Conservation (phyloP, 768 basidiomycete genomes). For the Pulveroboletus sp. region DNA sequence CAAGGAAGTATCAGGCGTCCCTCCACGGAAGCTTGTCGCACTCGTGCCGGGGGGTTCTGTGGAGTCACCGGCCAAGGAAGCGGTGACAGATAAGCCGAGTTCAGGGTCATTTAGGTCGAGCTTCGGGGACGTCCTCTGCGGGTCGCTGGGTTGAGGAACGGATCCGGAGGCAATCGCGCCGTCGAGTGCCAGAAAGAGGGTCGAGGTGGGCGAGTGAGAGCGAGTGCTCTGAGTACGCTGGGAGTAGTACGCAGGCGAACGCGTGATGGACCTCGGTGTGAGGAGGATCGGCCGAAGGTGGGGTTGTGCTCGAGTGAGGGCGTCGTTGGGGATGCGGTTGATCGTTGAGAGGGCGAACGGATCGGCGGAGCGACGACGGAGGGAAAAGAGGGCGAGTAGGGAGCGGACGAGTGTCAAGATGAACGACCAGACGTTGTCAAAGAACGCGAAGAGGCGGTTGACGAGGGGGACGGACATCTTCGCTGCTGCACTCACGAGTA, state of each 20-base stretch:
- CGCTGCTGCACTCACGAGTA: neutral
- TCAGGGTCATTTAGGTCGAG: conserved; percentile 12
- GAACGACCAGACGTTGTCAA: conserved; percentile 22
- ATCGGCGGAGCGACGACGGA: conserved; percentile 9
- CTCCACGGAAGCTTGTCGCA: neutral
- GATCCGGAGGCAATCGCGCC: neutral
- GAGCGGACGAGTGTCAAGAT: conserved; percentile 28
- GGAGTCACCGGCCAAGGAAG: neutral
- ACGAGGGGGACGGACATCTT: conserved; percentile 13
- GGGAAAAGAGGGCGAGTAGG: conserved; percentile 18
- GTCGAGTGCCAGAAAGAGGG: conserved; percentile 5
- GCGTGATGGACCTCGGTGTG: conserved; percentile 10
- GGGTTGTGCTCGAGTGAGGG: conserved; percentile 12
- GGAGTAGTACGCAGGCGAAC: neutral
- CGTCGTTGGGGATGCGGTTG: conserved; percentile 1
- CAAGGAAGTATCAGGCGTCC: conserved; percentile 10
- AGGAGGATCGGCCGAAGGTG: conserved; percentile 20
- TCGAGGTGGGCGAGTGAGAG: conserved; percentile 12
- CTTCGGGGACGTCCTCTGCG: conserved; percentile 18
- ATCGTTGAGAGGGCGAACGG: conserved; percentile 6
- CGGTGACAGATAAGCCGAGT: conserved; percentile 11
- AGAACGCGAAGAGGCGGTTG: conserved; percentile 10
- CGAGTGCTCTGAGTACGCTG: conserved; percentile 5
- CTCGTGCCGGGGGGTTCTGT: neutral
- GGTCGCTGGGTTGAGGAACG: neutral